phyloP scores from a whole-genome alignment of 164 flowering plant genomes.

The Nymphaea thermarum region DNA sequence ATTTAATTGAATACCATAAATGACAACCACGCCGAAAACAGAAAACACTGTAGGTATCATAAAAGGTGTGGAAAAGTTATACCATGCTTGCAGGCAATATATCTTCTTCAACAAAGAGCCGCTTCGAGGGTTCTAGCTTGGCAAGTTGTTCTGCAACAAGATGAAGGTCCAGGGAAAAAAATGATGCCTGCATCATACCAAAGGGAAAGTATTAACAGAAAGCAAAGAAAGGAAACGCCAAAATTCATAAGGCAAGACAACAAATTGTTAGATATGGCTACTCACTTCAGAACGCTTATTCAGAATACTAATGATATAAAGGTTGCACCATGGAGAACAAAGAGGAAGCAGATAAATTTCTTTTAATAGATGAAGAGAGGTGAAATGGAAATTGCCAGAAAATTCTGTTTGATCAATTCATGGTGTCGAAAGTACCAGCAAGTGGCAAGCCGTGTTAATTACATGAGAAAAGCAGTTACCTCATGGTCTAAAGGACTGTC shows the following conservation, averaged over 20 bases:
- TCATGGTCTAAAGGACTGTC: conserved; percentile 33
- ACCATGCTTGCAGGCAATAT: conserved; percentile 60
- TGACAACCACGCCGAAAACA: too few species aligned
- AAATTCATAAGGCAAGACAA: neutral
- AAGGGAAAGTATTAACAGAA: neutral
- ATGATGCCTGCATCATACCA: conserved; percentile 36
- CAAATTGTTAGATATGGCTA: neutral
- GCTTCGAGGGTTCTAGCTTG: conserved; percentile 41
- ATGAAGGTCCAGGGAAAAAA: conserved; percentile 60
- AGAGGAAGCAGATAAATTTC: too few species aligned
- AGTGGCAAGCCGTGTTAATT: neutral
- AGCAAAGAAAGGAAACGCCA: neutral
- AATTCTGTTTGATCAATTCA: too few species aligned
- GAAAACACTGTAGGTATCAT: too few species aligned
- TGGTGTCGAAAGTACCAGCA: too few species aligned
- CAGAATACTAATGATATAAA: neutral
- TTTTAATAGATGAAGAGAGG: neutral
- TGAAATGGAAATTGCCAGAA: too few species aligned
- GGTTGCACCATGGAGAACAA: neutral
- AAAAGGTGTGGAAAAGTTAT: conserved; percentile 5
- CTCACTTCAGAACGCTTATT: neutral
- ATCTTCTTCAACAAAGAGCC: conserved; percentile 64
- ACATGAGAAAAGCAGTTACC: conserved; percentile 21
- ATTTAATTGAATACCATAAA: too few species aligned
- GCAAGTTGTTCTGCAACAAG: conserved; percentile 54